Evolutionary conservation across 2,329 filamentous ascomycete genomes (phyloP).

Genomic region (Madurella mycetomatis): DNA sequence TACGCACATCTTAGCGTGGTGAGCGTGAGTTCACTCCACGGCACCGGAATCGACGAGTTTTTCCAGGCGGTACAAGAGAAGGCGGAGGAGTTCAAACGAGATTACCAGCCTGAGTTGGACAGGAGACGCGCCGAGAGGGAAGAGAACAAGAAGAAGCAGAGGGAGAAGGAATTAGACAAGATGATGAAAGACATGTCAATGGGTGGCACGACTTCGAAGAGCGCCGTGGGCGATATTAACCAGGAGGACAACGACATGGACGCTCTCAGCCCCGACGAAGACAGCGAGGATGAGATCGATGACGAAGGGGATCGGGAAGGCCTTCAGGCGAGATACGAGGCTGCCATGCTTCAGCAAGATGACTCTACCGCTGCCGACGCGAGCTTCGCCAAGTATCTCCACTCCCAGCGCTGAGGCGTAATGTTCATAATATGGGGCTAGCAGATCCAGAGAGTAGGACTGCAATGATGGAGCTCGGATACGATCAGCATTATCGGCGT

Average conservation of each 20-base stretch:
- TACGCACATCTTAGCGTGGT: constrained; percentile 92
- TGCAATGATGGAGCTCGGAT: background rate
- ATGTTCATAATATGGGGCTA: constrained; percentile 19
- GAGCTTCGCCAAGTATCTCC: constrained; percentile 59
- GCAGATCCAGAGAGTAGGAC: constrained; percentile 9
- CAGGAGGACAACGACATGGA: constrained; percentile 41
- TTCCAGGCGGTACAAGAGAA: constrained; percentile 87
- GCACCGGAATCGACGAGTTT: constrained; percentile 87
- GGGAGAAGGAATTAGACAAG: constrained; percentile 80
- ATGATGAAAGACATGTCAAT: constrained; percentile 89
- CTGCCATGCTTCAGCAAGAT: constrained; percentile 61
- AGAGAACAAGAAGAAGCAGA: constrained; percentile 62
- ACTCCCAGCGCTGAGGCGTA: constrained; percentile 35
- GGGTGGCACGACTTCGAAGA: constrained; percentile 28
- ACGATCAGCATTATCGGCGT: constrained; percentile 26
- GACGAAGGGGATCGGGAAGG: constrained; percentile 61
- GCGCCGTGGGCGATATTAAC: constrained; percentile 30
- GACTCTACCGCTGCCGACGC: constrained; percentile 50
- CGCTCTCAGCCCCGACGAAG: constrained; percentile 43
- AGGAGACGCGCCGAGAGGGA: constrained; percentile 70
- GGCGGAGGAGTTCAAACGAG: constrained; percentile 77
- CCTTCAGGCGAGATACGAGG: constrained; percentile 70
- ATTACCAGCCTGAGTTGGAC: constrained; percentile 91
- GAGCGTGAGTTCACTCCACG: constrained; percentile 88
- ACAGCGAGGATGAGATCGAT: constrained; percentile 57